phyloP scores from a whole-genome alignment of 495 filamentous ascomycete genomes.

The Daldinia bambusicola region DNA sequence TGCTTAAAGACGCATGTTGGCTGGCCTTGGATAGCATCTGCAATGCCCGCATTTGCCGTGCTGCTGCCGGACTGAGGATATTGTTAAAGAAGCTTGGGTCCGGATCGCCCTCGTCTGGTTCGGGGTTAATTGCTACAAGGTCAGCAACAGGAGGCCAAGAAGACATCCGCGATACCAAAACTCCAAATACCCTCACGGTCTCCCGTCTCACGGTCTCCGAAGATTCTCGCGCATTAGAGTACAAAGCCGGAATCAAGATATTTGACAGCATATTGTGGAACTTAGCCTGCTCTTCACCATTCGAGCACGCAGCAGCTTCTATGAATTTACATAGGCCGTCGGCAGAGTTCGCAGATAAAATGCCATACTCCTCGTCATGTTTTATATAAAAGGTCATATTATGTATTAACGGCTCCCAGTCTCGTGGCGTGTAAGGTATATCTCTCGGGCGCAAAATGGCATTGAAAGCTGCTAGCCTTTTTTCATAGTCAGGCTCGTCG shows the following conservation, averaged over 20 bases:
- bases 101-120: constrained; percentile 71
- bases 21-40: constrained; percentile 76
- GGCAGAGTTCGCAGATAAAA: constrained; percentile 81
- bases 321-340: constrained; percentile 84
- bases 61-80: constrained; percentile 88
- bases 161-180: constrained; percentile 76
- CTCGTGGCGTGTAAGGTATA: constrained; percentile 68
- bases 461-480: constrained; percentile 79
- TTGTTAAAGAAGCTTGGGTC: constrained; percentile 95
- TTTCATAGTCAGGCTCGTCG: constrained; percentile 87
- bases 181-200: constrained; percentile 78
- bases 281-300: constrained; percentile 46
- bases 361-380: constrained; percentile 86
- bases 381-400: constrained; percentile 91
- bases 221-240: constrained; percentile 74
- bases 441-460: constrained; percentile 69
- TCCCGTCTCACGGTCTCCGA: constrained; percentile 88
- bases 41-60: constrained; percentile 85
- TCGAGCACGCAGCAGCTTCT: constrained; percentile 61
- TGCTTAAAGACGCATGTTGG: constrained; percentile 67
- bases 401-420: constrained; percentile 90
- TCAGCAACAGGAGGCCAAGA: constrained; percentile 76
- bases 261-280: constrained; percentile 63
- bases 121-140: constrained; percentile 76
- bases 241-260: constrained; percentile 78